A percentile compares a stretch with the other conserved stretches of the same genome.
Conservation (phyloP, 805 yeast species). For the Debaryomyces castellii region DNA sequence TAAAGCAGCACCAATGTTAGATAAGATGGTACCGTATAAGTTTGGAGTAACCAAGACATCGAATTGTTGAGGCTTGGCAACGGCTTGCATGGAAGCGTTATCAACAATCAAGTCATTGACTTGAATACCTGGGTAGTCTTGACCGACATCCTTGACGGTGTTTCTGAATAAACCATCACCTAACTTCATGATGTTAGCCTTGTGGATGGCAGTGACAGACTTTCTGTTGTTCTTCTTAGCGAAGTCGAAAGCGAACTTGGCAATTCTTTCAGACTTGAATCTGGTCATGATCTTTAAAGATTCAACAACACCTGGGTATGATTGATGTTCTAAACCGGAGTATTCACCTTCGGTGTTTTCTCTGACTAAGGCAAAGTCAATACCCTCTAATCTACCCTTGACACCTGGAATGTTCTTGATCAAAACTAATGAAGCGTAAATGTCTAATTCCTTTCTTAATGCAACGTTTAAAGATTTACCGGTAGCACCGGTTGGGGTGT, state of each 20-base stretch:
- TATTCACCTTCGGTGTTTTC: conserved; percentile 99
- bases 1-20: conserved; percentile 96
- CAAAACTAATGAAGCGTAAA: conserved; percentile 91
- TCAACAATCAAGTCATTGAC: conserved; percentile 95
- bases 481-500: conserved; percentile 79
- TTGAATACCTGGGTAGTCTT: conserved; percentile 79
- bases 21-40: conserved; percentile 94
- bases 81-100: conserved; percentile 99
- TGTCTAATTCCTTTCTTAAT: conserved; percentile 92
- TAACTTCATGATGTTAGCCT: conserved; percentile 98
- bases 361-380: conserved; percentile 92
- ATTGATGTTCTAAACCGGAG: conserved; percentile 97
- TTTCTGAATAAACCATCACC: conserved; percentile 97
- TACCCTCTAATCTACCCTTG: conserved; percentile 80
- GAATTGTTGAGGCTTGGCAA: conserved; percentile 95
- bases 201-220: conserved; percentile 94
- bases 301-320: conserved; percentile 97
- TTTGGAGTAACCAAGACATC: conserved; percentile 98
- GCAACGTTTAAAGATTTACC: conserved; percentile 92
- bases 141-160: conserved; percentile 82
- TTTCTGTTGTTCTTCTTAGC: conserved; percentile 91
- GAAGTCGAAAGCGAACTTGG: conserved; percentile 94
- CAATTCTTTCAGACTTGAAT: conserved; percentile 94
- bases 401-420: conserved; percentile 95
- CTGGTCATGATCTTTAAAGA: conserved; percentile 92